Evolutionary conservation across 495 filamentous ascomycete species (phyloP).

Genomic region (Aspergillus sparsus): DNA sequence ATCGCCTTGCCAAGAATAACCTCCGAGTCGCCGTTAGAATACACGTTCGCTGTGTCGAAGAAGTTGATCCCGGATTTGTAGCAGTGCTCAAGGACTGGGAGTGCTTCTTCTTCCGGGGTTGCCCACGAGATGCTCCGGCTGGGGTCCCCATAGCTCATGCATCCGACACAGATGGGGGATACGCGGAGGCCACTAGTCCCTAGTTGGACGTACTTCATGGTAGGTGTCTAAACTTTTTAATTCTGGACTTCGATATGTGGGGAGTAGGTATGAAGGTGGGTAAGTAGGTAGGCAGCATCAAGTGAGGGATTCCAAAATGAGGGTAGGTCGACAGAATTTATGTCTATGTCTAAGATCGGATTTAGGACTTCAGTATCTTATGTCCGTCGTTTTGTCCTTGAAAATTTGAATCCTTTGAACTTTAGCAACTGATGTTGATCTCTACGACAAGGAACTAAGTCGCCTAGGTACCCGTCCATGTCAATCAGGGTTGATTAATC

Average conservation of each 20-base stretch:
- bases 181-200: constrained; percentile 68
- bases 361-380: not conserved
- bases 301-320: not conserved
- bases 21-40: constrained; percentile 36
- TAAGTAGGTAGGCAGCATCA: not conserved
- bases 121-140: constrained; percentile 58
- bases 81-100: constrained; percentile 69
- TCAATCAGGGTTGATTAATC: too few relatives aligned
- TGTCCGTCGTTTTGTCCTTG: not conserved
- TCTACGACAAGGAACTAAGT: too few relatives aligned
- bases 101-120: constrained; percentile 59
- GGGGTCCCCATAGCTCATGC: constrained; percentile 63
- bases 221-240: not conserved
- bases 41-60: constrained; percentile 59
- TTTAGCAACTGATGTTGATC: not conserved
- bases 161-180: constrained; percentile 66
- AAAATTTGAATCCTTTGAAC: not conserved
- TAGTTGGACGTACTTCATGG: constrained; percentile 41
- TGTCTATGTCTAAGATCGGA: not conserved
- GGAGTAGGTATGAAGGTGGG: not conserved
- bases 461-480: too few relatives aligned
- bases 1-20: constrained; percentile 45
- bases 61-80: constrained; percentile 65
- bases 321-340: not conserved
- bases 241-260: not conserved